phyloP scores from a whole-genome alignment of 306 rosid species.

The Neltuma alba region DNA sequence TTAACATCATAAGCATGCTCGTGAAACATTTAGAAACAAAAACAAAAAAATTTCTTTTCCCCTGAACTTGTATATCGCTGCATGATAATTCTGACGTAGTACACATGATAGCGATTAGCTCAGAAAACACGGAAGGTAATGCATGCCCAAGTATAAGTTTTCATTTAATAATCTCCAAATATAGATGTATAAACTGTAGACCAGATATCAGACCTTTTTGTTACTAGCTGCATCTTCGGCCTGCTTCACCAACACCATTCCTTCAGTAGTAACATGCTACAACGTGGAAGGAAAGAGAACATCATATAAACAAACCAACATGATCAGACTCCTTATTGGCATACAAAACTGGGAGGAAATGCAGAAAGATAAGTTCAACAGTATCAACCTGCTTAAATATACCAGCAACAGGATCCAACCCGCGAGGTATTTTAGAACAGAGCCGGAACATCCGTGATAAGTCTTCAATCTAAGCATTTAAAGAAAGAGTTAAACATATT shows the following conservation, averaged over 20 bases:
- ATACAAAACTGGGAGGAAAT: too few relatives aligned
- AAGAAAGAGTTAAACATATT: slow-evolving; percentile 21
- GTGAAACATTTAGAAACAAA: not conserved
- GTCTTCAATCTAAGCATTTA: slow-evolving; percentile 68
- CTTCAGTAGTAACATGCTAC: slow-evolving; percentile 93
- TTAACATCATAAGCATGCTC: not conserved
- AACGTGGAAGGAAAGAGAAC: too few relatives aligned
- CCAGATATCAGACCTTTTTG: slow-evolving; percentile 78
- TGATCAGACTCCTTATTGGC: not conserved
- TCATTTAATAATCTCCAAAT: not conserved
- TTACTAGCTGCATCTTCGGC: slow-evolving; percentile 95
- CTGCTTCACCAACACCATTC: slow-evolving; percentile 79
- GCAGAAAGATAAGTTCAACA: too few relatives aligned
- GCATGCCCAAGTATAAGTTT: not conserved
- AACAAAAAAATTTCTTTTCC: too few relatives aligned
- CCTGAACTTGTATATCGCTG: too few relatives aligned
- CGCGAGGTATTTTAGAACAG: slow-evolving; percentile 83
- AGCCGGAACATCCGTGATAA: slow-evolving; percentile 93
- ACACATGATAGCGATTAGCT: not conserved
- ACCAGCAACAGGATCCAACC: slow-evolving; percentile 82
- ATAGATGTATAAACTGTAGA: not conserved
- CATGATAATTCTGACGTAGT: too few relatives aligned
- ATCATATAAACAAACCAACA: slow-evolving; percentile 32
- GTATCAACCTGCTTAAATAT: slow-evolving; percentile 88
- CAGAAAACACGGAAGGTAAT: not conserved